These are phyloP conservation scores for Isatis tinctoria DNA, from an alignment of 345 rosid genomes.

Conservation along the genomic window DNA sequence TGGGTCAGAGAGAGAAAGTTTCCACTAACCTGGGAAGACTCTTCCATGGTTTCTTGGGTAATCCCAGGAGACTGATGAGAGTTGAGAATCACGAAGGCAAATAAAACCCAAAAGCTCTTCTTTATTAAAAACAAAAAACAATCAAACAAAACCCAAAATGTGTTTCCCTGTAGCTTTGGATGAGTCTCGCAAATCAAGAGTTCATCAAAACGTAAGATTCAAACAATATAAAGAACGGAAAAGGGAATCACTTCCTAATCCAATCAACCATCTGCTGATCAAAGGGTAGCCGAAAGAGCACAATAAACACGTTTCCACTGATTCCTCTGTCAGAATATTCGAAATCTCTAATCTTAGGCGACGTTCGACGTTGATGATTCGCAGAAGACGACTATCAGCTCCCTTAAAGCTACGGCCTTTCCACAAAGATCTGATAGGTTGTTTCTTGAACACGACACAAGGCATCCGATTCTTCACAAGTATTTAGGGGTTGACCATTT, in stretches of 20 bases:
- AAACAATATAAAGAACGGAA: too few relatives aligned
- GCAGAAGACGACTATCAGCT: conserved; percentile 10
- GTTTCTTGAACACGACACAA: conserved; percentile 16
- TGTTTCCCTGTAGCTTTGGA: conserved; percentile 6
- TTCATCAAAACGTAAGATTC: neutral
- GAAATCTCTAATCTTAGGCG: conserved; percentile 17
- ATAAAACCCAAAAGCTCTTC: neutral
- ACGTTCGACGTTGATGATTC: neutral
- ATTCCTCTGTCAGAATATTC: neutral
- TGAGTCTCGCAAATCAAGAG: neutral
- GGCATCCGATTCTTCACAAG: conserved; percentile 15
- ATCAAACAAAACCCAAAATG: conserved; percentile 9
- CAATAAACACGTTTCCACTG: neutral
- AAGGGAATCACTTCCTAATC: neutral
- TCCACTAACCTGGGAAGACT: conserved; percentile 33
- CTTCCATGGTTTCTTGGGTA: conserved; percentile 24
- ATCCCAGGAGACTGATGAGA: conserved; percentile 11
- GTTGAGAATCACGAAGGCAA: neutral
- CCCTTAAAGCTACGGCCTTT: conserved; percentile 22
- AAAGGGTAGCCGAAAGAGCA: neutral
- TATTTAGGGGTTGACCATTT: conserved; percentile 10
- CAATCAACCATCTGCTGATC: conserved; percentile 13
- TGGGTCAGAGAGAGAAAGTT: conserved; percentile 6
- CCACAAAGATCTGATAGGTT: conserved; percentile 10
- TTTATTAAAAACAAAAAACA: neutral